Conservation (phyloP, 306 rosid genomes). For the Astragalus glycyphyllos region DNA sequence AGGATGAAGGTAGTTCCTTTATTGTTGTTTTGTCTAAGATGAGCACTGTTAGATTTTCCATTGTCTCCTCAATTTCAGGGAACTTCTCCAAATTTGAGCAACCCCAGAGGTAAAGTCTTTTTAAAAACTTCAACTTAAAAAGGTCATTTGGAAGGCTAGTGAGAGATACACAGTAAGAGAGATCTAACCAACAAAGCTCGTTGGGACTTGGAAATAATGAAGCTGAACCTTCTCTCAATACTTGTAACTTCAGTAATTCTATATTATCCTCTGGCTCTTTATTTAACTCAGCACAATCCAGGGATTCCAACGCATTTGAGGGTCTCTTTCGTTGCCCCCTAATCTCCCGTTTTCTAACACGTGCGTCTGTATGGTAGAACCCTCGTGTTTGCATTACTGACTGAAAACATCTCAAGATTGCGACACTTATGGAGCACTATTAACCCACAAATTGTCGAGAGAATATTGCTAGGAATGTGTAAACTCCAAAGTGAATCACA, state of each 20-base stretch:
- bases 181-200: neutral
- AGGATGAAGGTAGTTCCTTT: constrained; percentile 5
- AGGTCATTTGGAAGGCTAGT: too few relatives aligned
- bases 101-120: too few relatives aligned
- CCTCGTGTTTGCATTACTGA: neutral
- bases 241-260: neutral
- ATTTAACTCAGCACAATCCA: neutral
- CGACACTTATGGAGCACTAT: constrained; percentile 2
- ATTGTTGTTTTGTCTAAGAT: constrained; percentile 13
- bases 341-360: too few relatives aligned
- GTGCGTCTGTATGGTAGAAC: neutral
- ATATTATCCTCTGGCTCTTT: constrained; percentile 26
- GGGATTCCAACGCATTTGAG: too few relatives aligned
- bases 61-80: neutral
- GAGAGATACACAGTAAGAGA: too few relatives aligned
- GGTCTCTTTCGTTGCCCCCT: too few relatives aligned
- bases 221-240: constrained; percentile 4
- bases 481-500: too few relatives aligned
- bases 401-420: constrained; percentile 28
- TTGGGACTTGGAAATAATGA: neutral
- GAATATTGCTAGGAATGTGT: constrained; percentile 12
- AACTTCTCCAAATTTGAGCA: neutral
- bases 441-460: constrained; percentile 13
- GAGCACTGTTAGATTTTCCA: neutral
- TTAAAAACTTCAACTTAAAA: too few relatives aligned